Evolutionary conservation across 148 eudicot species (phyloP).

Genomic region (Euryodendron excelsum): DNA sequence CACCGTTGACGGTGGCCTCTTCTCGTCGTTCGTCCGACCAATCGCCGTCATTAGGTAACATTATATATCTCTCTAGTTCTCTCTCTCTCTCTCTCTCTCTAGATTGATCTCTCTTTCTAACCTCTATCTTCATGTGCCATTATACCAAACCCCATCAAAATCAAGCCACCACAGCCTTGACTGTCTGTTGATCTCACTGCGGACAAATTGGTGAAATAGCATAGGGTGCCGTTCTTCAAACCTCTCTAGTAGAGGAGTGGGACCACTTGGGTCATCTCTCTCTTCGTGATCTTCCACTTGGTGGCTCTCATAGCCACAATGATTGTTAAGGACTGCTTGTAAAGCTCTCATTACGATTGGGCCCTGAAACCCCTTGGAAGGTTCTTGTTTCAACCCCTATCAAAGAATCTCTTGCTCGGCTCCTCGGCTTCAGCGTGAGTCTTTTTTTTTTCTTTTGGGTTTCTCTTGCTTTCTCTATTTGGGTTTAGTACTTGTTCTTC

Average conservation of each 20-base stretch:
- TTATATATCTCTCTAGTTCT: too few species aligned
- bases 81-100: too few species aligned
- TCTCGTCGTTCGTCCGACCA: too few species aligned
- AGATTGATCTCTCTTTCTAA: too few species aligned
- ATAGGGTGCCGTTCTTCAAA: constrained; percentile 54
- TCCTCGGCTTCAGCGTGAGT: constrained; percentile 72
- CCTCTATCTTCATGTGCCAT: too few species aligned
- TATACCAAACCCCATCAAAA: constrained; percentile 33
- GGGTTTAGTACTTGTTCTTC: constrained; percentile 3
- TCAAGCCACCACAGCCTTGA: constrained; percentile 22
- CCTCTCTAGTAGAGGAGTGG: constrained; percentile 54
- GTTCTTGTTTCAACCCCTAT: constrained; percentile 69
- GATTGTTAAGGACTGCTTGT: constrained; percentile 71
- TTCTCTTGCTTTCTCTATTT: background rate
- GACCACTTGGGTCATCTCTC: constrained; percentile 71
- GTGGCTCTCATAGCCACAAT: constrained; percentile 55
- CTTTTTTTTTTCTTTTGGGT: background rate
- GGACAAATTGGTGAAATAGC: constrained; percentile 29
- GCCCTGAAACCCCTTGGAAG: constrained; percentile 42
- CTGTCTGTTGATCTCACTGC: constrained; percentile 13
- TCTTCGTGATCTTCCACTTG: constrained; percentile 59
- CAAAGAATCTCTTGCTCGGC: constrained; percentile 79
- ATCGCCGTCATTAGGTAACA: too few species aligned
- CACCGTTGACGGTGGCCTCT: too few species aligned
- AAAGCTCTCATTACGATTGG: constrained; percentile 55